These are phyloP conservation scores for Inga leiocalycina DNA, from an alignment of 306 rosid genomes.

Conservation along the genomic window DNA sequence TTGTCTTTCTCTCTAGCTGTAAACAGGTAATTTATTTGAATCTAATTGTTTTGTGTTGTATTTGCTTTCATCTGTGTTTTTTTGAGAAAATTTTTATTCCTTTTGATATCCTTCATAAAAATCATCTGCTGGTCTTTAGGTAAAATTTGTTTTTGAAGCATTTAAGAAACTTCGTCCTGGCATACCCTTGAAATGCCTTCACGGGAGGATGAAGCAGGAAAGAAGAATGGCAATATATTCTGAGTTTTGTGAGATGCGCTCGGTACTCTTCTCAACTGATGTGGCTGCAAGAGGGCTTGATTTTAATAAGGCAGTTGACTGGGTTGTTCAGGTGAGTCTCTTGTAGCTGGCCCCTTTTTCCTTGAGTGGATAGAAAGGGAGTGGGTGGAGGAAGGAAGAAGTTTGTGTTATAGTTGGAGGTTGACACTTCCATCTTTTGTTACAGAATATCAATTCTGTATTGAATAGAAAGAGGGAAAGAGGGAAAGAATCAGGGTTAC, in stretches of 20 bases:
- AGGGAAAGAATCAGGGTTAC: too few relatives aligned
- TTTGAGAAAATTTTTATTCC: constrained; percentile 5
- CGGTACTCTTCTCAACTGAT: constrained; percentile 89
- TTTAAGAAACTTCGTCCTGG: constrained; percentile 94
- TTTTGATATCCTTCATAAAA: constrained; percentile 22
- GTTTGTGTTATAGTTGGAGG: constrained; percentile 19
- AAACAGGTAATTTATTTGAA: constrained; percentile 62
- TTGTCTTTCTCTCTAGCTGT: constrained; percentile 87
- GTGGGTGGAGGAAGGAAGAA: not conserved
- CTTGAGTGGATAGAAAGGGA: not conserved
- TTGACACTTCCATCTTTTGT: constrained; percentile 8
- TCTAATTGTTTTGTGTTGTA: constrained; percentile 10
- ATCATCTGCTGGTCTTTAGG: constrained; percentile 48
- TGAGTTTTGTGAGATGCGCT: constrained; percentile 73
- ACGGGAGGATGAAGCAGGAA: constrained; percentile 90
- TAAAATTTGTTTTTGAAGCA: constrained; percentile 78
- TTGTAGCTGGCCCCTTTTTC: constrained; percentile 11
- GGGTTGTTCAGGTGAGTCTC: constrained; percentile 92
- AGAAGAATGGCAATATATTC: constrained; percentile 77
- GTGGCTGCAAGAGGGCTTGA: constrained; percentile 97
- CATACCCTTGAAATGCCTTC: constrained; percentile 83
- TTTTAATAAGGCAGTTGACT: constrained; percentile 88
- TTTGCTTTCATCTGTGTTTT: constrained; percentile 16
- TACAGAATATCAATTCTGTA: too few relatives aligned
- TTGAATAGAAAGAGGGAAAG: too few relatives aligned